Percentiles rank a stretch among this genome's conserved stretches.
Evolutionary conservation across 2,329 filamentous ascomycete genomes (phyloP).

Genomic region (Phaeosphaeria sp.): DNA sequence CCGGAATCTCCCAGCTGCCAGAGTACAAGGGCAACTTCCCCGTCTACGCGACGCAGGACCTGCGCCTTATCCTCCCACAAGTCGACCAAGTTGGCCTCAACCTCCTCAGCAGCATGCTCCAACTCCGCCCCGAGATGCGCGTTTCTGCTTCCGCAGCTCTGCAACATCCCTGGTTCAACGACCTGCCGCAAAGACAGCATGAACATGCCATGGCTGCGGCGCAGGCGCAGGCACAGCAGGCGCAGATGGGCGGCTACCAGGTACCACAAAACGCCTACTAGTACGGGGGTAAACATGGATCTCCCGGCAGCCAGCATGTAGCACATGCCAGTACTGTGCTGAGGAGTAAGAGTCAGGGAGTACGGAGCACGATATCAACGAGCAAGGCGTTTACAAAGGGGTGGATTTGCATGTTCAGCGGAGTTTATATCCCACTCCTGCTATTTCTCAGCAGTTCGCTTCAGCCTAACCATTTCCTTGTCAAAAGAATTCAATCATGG

Average conservation of each 20-base stretch:
- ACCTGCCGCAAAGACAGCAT: slow-evolving; percentile 64
- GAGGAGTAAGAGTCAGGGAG: not conserved
- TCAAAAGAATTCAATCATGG: too few relatives aligned
- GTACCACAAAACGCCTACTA: slow-evolving; percentile 49
- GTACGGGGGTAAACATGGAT: slow-evolving; percentile 3
- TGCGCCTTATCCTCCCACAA: slow-evolving; percentile 84
- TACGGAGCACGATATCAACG: not conserved
- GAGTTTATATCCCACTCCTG: not conserved
- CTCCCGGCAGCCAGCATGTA: not conserved
- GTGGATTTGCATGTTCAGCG: not conserved
- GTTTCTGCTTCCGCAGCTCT: slow-evolving; percentile 87
- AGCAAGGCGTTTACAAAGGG: not conserved
- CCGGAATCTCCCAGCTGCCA: slow-evolving; percentile 91
- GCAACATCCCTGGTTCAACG: slow-evolving; percentile 90
- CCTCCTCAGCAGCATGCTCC: slow-evolving; percentile 87
- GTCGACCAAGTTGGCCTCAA: slow-evolving; percentile 89
- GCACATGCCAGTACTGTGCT: not conserved
- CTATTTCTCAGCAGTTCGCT: not conserved
- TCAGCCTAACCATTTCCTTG: too few relatives aligned
- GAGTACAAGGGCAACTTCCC: slow-evolving; percentile 97
- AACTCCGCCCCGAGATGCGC: slow-evolving; percentile 88
- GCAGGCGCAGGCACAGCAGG: slow-evolving; percentile 45
- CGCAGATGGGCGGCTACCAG: slow-evolving; percentile 47
- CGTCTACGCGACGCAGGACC: slow-evolving; percentile 90
- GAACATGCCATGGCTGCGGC: slow-evolving; percentile 43